Conservation (phyloP, 306 rosid genomes). For the Medicago lupulina region DNA sequence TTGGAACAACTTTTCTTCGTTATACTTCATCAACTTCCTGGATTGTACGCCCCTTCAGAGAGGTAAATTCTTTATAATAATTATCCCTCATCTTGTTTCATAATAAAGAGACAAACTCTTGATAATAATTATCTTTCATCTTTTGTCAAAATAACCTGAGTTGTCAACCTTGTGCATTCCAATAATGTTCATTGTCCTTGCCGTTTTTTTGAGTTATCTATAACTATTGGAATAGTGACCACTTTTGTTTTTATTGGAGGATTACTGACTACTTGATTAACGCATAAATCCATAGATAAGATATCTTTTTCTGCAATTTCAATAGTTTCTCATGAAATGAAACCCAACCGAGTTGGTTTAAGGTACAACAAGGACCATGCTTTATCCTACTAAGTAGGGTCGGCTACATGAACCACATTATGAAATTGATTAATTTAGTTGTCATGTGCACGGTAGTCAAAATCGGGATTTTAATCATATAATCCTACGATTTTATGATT, state of each 20-base stretch:
- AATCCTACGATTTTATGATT: too few relatives aligned
- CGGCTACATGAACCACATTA: too few relatives aligned
- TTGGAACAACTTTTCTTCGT: constrained; percentile 88
- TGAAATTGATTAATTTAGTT: too few relatives aligned
- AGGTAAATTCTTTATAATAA: constrained; percentile 52
- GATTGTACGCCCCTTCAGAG: constrained; percentile 57
- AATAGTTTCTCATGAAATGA: too few relatives aligned
- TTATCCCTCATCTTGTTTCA: constrained; percentile 16
- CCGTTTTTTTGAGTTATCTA: background rate
- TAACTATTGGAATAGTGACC: background rate
- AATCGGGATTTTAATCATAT: too few relatives aligned
- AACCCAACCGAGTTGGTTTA: too few relatives aligned
- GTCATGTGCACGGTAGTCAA: too few relatives aligned
- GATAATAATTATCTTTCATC: constrained; percentile 9
- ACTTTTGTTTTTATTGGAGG: too few relatives aligned
- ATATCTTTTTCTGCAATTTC: background rate
- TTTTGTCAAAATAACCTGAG: background rate
- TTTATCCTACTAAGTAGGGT: too few relatives aligned
- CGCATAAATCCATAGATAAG: background rate
- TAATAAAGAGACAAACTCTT: constrained; percentile 54
- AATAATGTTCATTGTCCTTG: constrained; percentile 18
- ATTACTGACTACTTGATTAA: background rate
- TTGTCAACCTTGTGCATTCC: constrained; percentile 23
- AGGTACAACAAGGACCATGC: too few relatives aligned
- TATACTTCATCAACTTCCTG: constrained; percentile 69